Percentiles rank a stretch among this genome's conserved stretches.
Conservation (phyloP, 306 rosid species). For the Alnus rubra region DNA sequence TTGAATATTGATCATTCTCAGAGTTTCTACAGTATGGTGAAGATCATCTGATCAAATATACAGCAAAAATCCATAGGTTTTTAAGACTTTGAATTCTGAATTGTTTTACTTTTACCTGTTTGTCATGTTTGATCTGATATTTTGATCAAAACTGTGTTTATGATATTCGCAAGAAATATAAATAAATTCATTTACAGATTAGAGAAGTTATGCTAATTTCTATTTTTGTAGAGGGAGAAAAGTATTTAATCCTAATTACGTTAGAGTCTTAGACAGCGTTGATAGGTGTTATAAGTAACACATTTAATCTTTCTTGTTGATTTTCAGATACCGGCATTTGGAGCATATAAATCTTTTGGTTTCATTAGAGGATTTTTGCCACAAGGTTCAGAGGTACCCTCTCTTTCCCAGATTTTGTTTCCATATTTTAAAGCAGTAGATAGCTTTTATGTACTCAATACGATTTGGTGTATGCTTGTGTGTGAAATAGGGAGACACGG, state of each 20-base stretch:
- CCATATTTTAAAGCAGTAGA: background rate
- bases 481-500: constrained; percentile 57
- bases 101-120: background rate
- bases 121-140: constrained; percentile 2
- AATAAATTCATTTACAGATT: background rate
- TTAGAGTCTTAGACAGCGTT: background rate
- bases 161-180: background rate
- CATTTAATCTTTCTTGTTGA: constrained; percentile 16
- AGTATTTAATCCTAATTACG: background rate
- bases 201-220: background rate
- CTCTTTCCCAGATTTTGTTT: constrained; percentile 7
- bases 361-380: constrained; percentile 70
- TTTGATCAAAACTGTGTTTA: background rate
- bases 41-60: background rate
- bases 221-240: background rate
- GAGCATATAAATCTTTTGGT: constrained; percentile 76
- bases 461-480: constrained; percentile 10
- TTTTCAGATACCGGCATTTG: constrained; percentile 88
- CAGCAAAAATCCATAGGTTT: background rate
- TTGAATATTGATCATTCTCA: background rate
- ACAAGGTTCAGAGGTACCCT: constrained; percentile 65
- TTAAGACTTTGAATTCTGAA: background rate
- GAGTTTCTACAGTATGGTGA: background rate
- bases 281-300: constrained; percentile 12
- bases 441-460: constrained; percentile 13